Percentiles rank a stretch among this genome's conserved stretches.
Conservation (phyloP, 805 yeast species). For the Candida coquimbonensis region DNA sequence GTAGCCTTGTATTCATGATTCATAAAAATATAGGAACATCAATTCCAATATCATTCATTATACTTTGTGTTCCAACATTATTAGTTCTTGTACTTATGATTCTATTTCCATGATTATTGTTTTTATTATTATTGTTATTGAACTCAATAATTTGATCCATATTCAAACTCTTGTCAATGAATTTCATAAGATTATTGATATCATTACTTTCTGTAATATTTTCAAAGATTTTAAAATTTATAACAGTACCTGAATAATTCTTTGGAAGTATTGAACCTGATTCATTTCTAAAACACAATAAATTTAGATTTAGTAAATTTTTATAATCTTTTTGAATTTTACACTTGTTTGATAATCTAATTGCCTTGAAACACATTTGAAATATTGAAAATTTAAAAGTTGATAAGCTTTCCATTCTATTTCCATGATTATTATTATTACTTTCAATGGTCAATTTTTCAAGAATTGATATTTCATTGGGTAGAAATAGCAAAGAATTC, state of each 20-base stretch:
- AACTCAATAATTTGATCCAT: background rate
- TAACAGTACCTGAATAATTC: constrained; percentile 35
- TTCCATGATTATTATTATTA: constrained; percentile 10
- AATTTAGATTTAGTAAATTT: constrained; percentile 36
- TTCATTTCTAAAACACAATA: constrained; percentile 29
- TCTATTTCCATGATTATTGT: background rate
- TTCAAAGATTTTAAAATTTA: constrained; percentile 31
- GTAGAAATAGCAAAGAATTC: constrained; percentile 56
- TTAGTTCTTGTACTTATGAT: background rate
- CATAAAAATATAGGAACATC: constrained; percentile 22
- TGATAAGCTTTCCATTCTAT: constrained; percentile 1
- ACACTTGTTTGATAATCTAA: constrained; percentile 43
- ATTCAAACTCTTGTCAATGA: constrained; percentile 5
- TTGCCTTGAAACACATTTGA: constrained; percentile 41
- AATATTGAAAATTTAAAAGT: constrained; percentile 42
- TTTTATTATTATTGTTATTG: background rate
- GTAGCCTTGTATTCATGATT: background rate
- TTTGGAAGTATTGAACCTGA: constrained; percentile 20
- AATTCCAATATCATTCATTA: constrained; percentile 7
- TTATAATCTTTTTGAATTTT: constrained; percentile 45
- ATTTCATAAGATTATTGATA: background rate
- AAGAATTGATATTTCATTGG: constrained; percentile 52
- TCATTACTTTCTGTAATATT: constrained; percentile 5
- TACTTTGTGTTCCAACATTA: background rate
- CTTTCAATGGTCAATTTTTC: constrained; percentile 46